A percentile compares a stretch with the other conserved stretches of the same genome.
phyloP scores from a whole-genome alignment of 1,139 yeast genomes.

The Candida dubliniensis region DNA sequence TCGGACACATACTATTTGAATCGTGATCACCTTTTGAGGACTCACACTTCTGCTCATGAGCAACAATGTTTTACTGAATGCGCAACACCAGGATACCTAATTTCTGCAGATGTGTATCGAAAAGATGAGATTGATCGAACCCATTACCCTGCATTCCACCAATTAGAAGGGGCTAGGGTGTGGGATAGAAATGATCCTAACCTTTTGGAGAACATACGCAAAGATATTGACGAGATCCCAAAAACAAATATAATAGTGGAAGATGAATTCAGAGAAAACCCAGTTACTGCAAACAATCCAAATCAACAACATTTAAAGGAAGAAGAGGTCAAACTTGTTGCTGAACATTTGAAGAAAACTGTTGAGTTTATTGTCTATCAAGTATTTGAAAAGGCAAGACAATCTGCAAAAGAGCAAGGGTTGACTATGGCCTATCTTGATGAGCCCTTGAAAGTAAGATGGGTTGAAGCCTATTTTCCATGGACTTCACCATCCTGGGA shows the following conservation, averaged over 20 bases:
- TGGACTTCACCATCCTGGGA: constrained; percentile 99
- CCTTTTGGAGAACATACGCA: constrained; percentile 43
- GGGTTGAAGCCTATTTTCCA: constrained; percentile 97
- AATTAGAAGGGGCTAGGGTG: constrained; percentile 92
- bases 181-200: constrained; percentile 61
- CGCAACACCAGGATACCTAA: constrained; percentile 82
- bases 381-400: constrained; percentile 75
- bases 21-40: constrained; percentile 66
- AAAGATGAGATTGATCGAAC: constrained; percentile 94
- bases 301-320: constrained; percentile 76
- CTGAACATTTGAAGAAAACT: constrained; percentile 80
- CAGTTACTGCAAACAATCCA: constrained; percentile 66
- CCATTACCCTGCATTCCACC: constrained; percentile 97
- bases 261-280: constrained; percentile 54
- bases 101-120: constrained; percentile 94
- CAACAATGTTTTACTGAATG: constrained; percentile 70
- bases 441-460: constrained; percentile 81
- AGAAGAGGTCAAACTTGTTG: constrained; percentile 65
- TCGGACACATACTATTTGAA: constrained; percentile 93
- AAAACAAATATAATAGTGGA: constrained; percentile 70
- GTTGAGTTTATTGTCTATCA: constrained; percentile 79
- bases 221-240: constrained; percentile 69
- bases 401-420: constrained; percentile 68
- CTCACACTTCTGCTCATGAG: constrained; percentile 98
- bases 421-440: constrained; percentile 58